Percentiles rank a stretch among this genome's conserved stretches.
These are phyloP conservation scores for Megacollybia marginata DNA, from an alignment of 768 basidiomycete genomes.

Conservation along the genomic window DNA sequence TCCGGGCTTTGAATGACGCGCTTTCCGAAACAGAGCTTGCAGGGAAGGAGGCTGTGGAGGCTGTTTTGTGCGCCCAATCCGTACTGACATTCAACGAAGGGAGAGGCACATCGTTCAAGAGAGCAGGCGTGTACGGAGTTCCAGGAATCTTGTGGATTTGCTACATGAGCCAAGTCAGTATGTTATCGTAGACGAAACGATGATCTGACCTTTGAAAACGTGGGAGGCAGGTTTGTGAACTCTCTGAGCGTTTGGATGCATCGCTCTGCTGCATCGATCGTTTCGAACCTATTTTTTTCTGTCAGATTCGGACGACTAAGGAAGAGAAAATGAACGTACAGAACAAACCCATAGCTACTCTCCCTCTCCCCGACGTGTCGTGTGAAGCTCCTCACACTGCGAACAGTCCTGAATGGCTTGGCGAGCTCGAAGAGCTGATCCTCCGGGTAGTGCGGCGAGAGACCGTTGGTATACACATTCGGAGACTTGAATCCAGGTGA, in stretches of 20 bases:
- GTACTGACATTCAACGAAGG: constrained; percentile 13
- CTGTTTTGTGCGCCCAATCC: background rate
- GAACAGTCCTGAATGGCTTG: constrained; percentile 62
- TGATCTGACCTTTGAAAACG: constrained; percentile 67
- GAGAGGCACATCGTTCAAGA: constrained; percentile 6
- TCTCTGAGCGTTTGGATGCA: constrained; percentile 67
- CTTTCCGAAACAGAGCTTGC: background rate
- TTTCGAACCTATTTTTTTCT: constrained; percentile 50
- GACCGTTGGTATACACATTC: constrained; percentile 85
- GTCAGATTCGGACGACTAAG: no score
- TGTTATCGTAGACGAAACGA: constrained; percentile 1
- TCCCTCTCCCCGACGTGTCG: constrained; percentile 70
- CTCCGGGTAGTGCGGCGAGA: constrained; percentile 78
- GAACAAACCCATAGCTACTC: constrained; percentile 31
- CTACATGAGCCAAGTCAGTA: constrained; percentile 17
- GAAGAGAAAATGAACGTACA: constrained; percentile 6
- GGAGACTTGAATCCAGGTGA: constrained; percentile 41
- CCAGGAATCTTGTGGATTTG: constrained; percentile 82
- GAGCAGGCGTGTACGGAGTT: constrained; percentile 46
- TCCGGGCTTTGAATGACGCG: constrained; percentile 73
- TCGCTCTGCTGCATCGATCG: constrained; percentile 58
- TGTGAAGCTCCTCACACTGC: constrained; percentile 71
- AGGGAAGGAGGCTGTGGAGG: no score
- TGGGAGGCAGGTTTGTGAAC: constrained; percentile 76
- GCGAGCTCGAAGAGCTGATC: constrained; percentile 70